Evolutionary conservation across 345 rosid species (phyloP).

Genomic region (Heritiera fomes): DNA sequence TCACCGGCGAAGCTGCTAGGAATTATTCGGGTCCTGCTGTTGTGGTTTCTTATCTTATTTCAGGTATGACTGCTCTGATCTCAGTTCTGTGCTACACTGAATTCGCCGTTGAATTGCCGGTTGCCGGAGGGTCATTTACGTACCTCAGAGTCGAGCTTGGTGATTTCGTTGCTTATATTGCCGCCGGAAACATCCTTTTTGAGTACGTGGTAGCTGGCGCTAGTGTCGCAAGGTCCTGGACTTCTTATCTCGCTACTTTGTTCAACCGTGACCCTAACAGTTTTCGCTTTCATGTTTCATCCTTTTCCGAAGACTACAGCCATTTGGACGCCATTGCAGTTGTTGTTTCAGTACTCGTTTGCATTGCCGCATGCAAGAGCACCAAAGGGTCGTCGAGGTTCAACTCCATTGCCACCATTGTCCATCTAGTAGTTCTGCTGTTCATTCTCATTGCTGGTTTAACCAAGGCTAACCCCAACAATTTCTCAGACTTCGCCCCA

Average conservation of each 20-base stretch:
- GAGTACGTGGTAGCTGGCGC: constrained; percentile 76
- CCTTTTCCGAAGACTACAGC: constrained; percentile 35
- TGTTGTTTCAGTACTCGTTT: constrained; percentile 24
- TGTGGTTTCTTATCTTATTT: constrained; percentile 46
- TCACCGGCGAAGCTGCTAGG: constrained; percentile 61
- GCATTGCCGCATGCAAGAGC: constrained; percentile 45
- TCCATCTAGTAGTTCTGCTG: constrained; percentile 44
- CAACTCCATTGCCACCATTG: constrained; percentile 55
- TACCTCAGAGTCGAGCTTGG: constrained; percentile 81
- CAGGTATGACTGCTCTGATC: constrained; percentile 50
- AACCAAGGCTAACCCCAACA: constrained; percentile 38
- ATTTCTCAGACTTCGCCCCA: constrained; percentile 48
- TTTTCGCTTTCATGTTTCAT: constrained; percentile 47
- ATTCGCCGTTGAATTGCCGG: constrained; percentile 53
- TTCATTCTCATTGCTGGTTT: constrained; percentile 59
- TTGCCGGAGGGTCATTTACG: constrained; percentile 63
- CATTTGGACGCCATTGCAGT: constrained; percentile 67
- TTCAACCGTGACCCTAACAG: constrained; percentile 52
- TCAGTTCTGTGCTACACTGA: constrained; percentile 62
- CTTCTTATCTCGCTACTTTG: constrained; percentile 80
- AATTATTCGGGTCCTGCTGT: constrained; percentile 55
- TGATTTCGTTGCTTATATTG: constrained; percentile 70
- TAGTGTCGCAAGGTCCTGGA: constrained; percentile 80
- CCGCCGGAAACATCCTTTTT: constrained; percentile 82
- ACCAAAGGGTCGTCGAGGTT: constrained; percentile 57